Evolutionary conservation across 148 eudicot species (phyloP), one percentile per base, ranked within the genome.

Genomic region (Dianthus caryophyllus): DNA sequence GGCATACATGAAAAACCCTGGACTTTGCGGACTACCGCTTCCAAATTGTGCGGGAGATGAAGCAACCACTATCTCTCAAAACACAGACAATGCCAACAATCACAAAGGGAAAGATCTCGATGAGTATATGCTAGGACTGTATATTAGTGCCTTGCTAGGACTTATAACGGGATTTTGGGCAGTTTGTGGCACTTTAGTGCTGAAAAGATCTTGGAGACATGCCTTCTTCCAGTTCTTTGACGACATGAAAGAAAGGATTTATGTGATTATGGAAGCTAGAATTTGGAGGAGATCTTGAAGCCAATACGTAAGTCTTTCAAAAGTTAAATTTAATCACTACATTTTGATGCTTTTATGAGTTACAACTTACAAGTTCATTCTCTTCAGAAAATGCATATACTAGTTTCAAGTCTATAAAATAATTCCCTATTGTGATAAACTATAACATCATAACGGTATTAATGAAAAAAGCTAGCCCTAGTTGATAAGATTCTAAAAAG

Each of bases 81-180:
- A 39, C 9, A 33, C 10, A 64, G 41, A 54, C n/a, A n/a, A n/a
- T n/a, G n/a, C n/a, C n/a, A n/a, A n/a, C n/a, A n/a, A n/a, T 44
- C 27, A n/a, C 14, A 2, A 21, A 22, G 27, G 5, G 22, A 26
- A 13, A 1, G 31, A 9, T 24, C 9, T 18, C 0, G 22, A 48
- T 24, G 65, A 33, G 15, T 13, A 59, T 14, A 18, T 47, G 24
- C 73, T 17, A 17, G 73, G 76, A 26, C 3, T 73, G 76, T 73
- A 73, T 50, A 27, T 73, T 27, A 73, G 70, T 43, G 55, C 58
- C 24, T 57, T 59, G 46, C 18, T 57, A 44, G 76, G 76, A 29
- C 56, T 72, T 18, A 57, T 66, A 26, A 11, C 59, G 0, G 76
- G 76, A 21, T 73, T 73, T 50, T 66, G 66, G 65, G 71, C 15